Evolutionary conservation across 148 eudicot genomes (phyloP).

Genomic region (Heliamphora exappendiculata): DNA sequence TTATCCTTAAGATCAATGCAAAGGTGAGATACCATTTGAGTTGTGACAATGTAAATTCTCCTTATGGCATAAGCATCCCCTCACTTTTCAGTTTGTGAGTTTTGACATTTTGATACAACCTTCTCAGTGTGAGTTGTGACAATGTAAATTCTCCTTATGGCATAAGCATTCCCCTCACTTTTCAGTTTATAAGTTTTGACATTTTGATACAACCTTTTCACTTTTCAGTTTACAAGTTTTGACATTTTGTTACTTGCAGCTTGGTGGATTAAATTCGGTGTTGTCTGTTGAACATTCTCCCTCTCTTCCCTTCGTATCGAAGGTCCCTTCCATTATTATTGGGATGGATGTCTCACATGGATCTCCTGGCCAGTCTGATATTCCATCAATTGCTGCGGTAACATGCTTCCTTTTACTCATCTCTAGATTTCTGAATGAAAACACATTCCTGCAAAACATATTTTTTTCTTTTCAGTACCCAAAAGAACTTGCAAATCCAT

Average conservation of each 20-base stretch:
- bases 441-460: neutral
- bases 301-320: slow-evolving; percentile 58
- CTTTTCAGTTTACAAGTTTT: neutral
- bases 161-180: neutral
- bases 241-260: slow-evolving; percentile 28
- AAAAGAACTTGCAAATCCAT: neutral
- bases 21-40: slow-evolving; percentile 52
- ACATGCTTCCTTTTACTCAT: neutral
- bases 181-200: neutral
- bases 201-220: neutral
- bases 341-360: slow-evolving; percentile 84
- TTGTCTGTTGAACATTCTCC: slow-evolving; percentile 47
- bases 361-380: slow-evolving; percentile 67
- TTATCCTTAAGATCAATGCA: slow-evolving; percentile 82
- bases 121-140: no score
- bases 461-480: neutral
- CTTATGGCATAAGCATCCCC: neutral
- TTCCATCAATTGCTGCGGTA: slow-evolving; percentile 90
- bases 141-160: neutral
- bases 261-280: slow-evolving; percentile 70
- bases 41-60: neutral
- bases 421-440: neutral
- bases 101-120: neutral
- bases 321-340: slow-evolving; percentile 60
- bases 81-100: neutral